Evolutionary conservation across 148 eudicot genomes (phyloP), one percentile per base, ranked within the genome.

Genomic region (Chenopodium album): DNA sequence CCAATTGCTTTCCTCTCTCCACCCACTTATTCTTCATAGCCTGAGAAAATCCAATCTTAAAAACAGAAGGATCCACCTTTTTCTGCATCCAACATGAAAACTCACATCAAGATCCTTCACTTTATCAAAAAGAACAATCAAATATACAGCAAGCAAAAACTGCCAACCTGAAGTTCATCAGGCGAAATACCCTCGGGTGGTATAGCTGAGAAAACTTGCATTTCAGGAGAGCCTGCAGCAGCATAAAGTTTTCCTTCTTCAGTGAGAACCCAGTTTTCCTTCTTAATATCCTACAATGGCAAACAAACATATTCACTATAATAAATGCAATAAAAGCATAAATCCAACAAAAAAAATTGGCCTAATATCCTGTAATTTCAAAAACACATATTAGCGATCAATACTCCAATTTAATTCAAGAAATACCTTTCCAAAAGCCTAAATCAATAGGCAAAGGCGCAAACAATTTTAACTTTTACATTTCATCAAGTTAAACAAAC

Each of bases 1-100:
- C 93, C 28, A 86, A 83, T 82, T 86, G 80, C 73, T 92, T 91
- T 76, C 86, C 94, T 81, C 90, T 88, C 81, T 91, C 92, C n/a
- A 95, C 86, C 98, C 97, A 94, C 87, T 87, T 88, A 72, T 94
- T 96, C 84, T 91, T 92, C 81, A 89, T 87, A 8, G 95, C 98
- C 69, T 91, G 95, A 31, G 88, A 74, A 46, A 80, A 73, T 32
- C 99, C 97, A 73, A 91, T 92, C 82, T 87, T 90, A 76, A 81
- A 90, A 77, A 91, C 84, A 5, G 91, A 75, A 19, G 94, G 81
- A 71, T 85, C 91, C 77, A 92, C 54, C 87, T 92, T 92, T 80
- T 85, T 89, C 99, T 97, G 95, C 90, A 89, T 56, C 65, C 78
- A 76, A 9, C 84, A 76, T 65, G 34, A 56, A 54, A 9, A 62